Percentiles rank a stretch among this genome's conserved stretches.
phyloP scores from a whole-genome alignment of 169 alveolate genomes.

The Plasmodium coatneyi region DNA sequence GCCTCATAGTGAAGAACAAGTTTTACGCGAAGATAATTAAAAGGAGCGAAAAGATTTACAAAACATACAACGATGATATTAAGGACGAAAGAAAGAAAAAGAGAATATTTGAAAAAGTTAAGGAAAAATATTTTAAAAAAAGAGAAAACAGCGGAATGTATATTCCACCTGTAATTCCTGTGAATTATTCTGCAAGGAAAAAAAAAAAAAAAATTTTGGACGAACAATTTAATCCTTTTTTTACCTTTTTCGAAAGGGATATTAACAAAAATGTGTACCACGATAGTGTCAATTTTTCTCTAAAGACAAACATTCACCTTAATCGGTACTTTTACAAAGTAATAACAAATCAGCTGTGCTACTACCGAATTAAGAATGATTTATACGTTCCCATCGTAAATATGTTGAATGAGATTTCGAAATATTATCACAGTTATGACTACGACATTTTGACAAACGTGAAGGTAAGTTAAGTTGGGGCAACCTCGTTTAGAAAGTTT shows the following conservation, averaged over 20 bases:
- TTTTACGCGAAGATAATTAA: slow-evolving; percentile 54
- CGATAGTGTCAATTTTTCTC: slow-evolving; percentile 44
- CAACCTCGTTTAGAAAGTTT: not conserved
- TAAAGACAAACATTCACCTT: slow-evolving; percentile 47
- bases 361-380: slow-evolving; percentile 40
- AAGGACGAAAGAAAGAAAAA: slow-evolving; percentile 49
- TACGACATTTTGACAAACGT: slow-evolving; percentile 53
- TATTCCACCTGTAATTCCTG: not conserved
- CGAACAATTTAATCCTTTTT: slow-evolving; percentile 67
- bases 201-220: not conserved
- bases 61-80: slow-evolving; percentile 13
- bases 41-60: slow-evolving; percentile 55
- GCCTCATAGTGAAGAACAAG: slow-evolving; percentile 38
- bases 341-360: slow-evolving; percentile 33
- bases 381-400: slow-evolving; percentile 16
- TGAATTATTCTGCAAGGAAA: not conserved
- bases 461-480: slow-evolving; percentile 19
- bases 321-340: slow-evolving; percentile 64
- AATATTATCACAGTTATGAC: slow-evolving; percentile 41
- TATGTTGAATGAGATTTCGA: slow-evolving; percentile 55
- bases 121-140: slow-evolving; percentile 37
- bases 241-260: slow-evolving; percentile 55
- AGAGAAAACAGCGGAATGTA: not conserved
- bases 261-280: slow-evolving; percentile 60
- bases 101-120: slow-evolving; percentile 19